Percentiles rank a stretch among this genome's conserved stretches.
Conservation (phyloP, 2,329 filamentous ascomycete genomes). For the Aspergillus piperis region DNA sequence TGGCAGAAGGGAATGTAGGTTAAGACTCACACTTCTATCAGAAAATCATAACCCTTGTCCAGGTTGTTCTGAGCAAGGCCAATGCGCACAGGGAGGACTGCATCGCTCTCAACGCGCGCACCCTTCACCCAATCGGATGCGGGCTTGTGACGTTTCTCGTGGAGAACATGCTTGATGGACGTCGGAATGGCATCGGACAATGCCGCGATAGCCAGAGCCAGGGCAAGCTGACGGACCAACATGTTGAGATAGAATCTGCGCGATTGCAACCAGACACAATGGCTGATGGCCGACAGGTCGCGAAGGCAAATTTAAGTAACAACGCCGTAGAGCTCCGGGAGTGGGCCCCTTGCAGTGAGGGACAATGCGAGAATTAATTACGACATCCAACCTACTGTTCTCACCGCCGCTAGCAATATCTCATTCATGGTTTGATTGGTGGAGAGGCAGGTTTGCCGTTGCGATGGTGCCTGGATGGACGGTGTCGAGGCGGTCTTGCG, state of each 20-base stretch:
- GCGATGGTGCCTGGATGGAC: neutral
- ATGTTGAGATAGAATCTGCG: neutral
- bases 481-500: neutral
- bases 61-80: slow-evolving; percentile 50
- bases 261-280: neutral
- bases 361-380: slow-evolving; percentile 3
- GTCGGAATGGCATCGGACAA: slow-evolving; percentile 28
- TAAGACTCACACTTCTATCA: slow-evolving; percentile 41
- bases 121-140: slow-evolving; percentile 42
- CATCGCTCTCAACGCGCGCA: slow-evolving; percentile 36
- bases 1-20: neutral
- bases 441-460: neutral
- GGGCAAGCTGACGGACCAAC: slow-evolving; percentile 6
- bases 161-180: slow-evolving; percentile 42
- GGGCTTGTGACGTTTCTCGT: slow-evolving; percentile 43
- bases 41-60: slow-evolving; percentile 45
- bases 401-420: neutral
- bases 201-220: slow-evolving; percentile 22
- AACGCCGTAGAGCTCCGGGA: neutral
- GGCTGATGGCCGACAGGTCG: neutral
- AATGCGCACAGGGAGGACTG: slow-evolving; percentile 49
- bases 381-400: neutral
- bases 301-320: neutral
- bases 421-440: neutral
- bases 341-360: slow-evolving; percentile 5